A percentile compares a stretch with the other conserved stretches of the same genome.
These are phyloP conservation scores for Pleurotus tuoliensis DNA, from an alignment of 768 basidiomycete genomes.

Conservation along the genomic window DNA sequence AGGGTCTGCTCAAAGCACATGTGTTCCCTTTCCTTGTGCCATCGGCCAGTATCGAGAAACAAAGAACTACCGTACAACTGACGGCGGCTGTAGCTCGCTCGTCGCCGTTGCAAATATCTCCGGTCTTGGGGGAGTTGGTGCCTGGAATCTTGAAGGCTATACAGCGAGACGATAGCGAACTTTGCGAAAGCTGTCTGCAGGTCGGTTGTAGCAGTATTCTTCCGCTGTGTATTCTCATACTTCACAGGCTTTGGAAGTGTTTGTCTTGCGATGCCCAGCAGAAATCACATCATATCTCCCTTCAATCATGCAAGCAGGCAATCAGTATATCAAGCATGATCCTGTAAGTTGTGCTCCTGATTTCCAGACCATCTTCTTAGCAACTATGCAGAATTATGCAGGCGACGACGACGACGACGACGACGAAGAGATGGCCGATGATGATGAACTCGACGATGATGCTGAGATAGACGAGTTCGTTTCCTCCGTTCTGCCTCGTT, in stretches of 20 bases:
- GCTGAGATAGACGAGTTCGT: constrained; percentile 78
- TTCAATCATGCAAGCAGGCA: constrained; percentile 66
- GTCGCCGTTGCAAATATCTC: constrained; percentile 63
- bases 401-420: constrained; percentile 39
- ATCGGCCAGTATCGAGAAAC: constrained; percentile 56
- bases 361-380: background rate
- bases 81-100: constrained; percentile 77
- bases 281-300: constrained; percentile 74
- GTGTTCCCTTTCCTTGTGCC: constrained; percentile 57
- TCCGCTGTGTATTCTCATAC: constrained; percentile 10
- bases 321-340: constrained; percentile 86
- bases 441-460: constrained; percentile 75
- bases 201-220: constrained; percentile 26
- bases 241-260: constrained; percentile 73
- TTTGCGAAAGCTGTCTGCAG: constrained; percentile 78
- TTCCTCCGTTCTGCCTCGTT: no score
- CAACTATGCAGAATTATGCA: constrained; percentile 44
- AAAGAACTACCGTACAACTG: constrained; percentile 75
- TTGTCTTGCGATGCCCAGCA: constrained; percentile 78
- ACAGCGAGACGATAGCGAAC: constrained; percentile 77
- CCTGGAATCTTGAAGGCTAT: constrained; percentile 68
- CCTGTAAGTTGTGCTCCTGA: constrained; percentile 53
- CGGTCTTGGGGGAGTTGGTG: constrained; percentile 58
- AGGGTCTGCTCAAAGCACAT: no score
- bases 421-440: constrained; percentile 59